Evolutionary conservation across 2,329 filamentous ascomycete species (phyloP).

Genomic region (Apiospora sp.): DNA sequence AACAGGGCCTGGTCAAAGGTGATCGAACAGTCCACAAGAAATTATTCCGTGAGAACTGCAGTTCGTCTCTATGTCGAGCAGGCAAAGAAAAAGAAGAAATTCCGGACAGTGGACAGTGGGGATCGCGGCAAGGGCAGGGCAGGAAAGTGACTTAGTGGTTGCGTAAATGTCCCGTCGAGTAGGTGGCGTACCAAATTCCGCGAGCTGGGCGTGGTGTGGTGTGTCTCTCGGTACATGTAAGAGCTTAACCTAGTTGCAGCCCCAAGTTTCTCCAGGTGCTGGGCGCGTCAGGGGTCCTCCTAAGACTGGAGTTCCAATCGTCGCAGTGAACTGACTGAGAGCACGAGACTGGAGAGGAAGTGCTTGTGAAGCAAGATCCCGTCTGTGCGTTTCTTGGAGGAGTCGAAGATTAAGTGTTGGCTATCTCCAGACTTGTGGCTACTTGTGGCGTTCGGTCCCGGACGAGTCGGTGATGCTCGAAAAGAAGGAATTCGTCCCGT

Average conservation of each 20-base stretch:
- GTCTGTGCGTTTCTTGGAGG: constrained; percentile 18
- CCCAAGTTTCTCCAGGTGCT: constrained; percentile 21
- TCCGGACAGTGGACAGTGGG: not conserved
- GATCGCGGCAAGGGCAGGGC: constrained; percentile 11
- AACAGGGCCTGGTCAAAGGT: not conserved
- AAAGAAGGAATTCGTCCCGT: not conserved
- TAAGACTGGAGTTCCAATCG: constrained; percentile 9
- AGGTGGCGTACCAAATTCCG: constrained; percentile 15
- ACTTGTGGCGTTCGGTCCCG: not conserved
- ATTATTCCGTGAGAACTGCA: constrained; percentile 3
- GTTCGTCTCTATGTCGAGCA: constrained; percentile 3
- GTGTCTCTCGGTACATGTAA: constrained; percentile 19
- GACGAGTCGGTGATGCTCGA: constrained; percentile 2
- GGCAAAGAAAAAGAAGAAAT: not conserved
- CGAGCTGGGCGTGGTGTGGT: not conserved
- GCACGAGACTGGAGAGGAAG: not conserved
- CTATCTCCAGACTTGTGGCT: constrained; percentile 16
- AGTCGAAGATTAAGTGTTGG: constrained; percentile 3
- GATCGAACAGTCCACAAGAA: not conserved
- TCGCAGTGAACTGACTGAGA: constrained; percentile 15
- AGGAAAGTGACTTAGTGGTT: not conserved
- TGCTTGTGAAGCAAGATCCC: constrained; percentile 16
- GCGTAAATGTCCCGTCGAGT: constrained; percentile 16
- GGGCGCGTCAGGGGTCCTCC: constrained; percentile 18
- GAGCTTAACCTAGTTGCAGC: constrained; percentile 20